Evolutionary conservation across 2,329 filamentous ascomycete species (phyloP), one percentile per base, ranked within the genome.

Genomic region (Sordariomycetes sp.): DNA sequence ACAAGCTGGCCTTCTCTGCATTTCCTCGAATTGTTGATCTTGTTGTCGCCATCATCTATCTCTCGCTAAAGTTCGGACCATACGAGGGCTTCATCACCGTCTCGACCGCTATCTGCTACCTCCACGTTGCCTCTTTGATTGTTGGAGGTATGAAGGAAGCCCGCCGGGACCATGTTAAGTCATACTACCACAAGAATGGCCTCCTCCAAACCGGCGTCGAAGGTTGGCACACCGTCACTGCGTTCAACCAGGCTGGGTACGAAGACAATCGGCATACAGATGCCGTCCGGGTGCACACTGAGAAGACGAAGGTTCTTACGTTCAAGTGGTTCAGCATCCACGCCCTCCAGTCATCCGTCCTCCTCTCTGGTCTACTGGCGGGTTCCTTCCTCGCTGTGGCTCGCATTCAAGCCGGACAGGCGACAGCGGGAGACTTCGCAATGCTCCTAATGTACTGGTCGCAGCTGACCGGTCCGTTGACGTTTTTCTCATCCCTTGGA

Each of bases 361-460:
- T 89, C n/a, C 82, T 85, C 0, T 83, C 79, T 60, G 87, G 88
- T 59, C 80, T 90, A 48, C 76, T 88, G 16, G 86, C 86, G 3
- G 81, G 81, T 40, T 76, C 80, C 2, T 81, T 82, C 63, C 64
- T 84, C 48, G 80, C 80, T 1, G 79, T 84, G 0, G 87, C 84
- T 67, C 85, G 88, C 61, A 85, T 90, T 58, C 84, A 79, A 2
- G 77, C 76, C n/a, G 79, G 78, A 1, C 70, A 79, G 57, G 79
- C 81, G 4, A 81, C 80, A 5, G 75, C 87, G 12, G 87, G 87
- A 58, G 79, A 87, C 62, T 89, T 90, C 63, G 83, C 88, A 58
- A 82, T 85, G 71, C 74, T 90, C 18, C 72, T 90, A 60, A 86
- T 85, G 57, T 90, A 90, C 68, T 89, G 89, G 86, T 79, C 80